phyloP scores from a whole-genome alignment of 169 alveolate species.

The Eimeria praecox region DNA sequence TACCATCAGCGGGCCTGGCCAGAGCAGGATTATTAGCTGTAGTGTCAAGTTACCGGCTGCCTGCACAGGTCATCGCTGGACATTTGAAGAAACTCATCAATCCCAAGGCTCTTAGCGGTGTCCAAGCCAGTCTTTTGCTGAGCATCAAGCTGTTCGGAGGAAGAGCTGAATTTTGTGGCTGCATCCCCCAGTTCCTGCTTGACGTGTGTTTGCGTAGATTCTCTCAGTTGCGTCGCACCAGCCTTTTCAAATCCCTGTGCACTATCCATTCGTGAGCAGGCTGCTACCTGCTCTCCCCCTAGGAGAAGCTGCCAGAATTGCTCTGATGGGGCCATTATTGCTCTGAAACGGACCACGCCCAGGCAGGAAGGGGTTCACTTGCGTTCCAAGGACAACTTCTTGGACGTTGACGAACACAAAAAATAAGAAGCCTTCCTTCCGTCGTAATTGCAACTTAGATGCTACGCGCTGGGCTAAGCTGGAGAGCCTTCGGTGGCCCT shows the following conservation, averaged over 20 bases:
- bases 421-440: not conserved
- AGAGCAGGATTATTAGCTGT: not conserved
- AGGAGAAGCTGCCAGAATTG: conserved; percentile 56
- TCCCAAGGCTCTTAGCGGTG: conserved; percentile 1
- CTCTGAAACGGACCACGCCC: not conserved
- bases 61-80: conserved; percentile 54
- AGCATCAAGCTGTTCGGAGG: not conserved
- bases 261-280: not conserved
- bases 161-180: not conserved
- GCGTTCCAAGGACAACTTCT: not conserved
- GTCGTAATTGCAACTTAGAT: not conserved
- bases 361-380: not conserved
- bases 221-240: not conserved
- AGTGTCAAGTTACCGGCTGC: conserved; percentile 26
- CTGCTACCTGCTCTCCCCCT: conserved; percentile 14
- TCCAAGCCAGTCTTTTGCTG: not conserved
- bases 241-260: not conserved
- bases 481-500: not conserved
- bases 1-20: not conserved
- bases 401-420: not conserved
- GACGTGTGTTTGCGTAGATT: not conserved
- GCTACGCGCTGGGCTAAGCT: not conserved
- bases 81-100: conserved; percentile 46
- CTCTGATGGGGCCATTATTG: conserved; percentile 34
- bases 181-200: not conserved